Conservation (phyloP, 2,329 filamentous ascomycete genomes). For the Botrytis squamosa region DNA sequence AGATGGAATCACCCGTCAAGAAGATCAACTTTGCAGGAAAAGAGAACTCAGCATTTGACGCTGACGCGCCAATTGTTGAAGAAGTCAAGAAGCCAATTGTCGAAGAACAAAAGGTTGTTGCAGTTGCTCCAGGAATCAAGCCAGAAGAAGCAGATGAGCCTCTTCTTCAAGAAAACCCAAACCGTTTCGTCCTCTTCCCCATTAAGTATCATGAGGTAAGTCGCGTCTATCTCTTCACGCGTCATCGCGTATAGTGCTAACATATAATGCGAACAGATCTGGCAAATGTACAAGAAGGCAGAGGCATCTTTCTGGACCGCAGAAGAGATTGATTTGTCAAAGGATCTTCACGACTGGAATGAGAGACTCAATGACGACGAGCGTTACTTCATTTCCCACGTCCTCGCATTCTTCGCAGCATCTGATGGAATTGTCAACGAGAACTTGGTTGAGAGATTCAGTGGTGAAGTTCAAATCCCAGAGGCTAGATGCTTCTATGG, state of each 20-base stretch:
- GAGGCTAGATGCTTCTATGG: slow-evolving; percentile 99
- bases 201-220: slow-evolving; percentile 99
- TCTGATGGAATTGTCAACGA: slow-evolving; percentile 99
- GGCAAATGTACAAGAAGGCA: slow-evolving; percentile 99
- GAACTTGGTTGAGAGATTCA: slow-evolving; percentile 98
- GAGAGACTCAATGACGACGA: slow-evolving; percentile 96
- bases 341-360: slow-evolving; percentile 99
- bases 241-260: slow-evolving; percentile 67
- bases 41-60: slow-evolving; percentile 67
- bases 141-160: slow-evolving; percentile 79
- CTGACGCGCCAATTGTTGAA: slow-evolving; percentile 50
- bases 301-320: slow-evolving; percentile 99
- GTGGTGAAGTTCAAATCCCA: slow-evolving; percentile 91
- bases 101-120: slow-evolving; percentile 46
- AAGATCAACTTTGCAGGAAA: slow-evolving; percentile 85
- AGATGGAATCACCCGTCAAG: slow-evolving; percentile 91
- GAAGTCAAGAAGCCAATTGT: slow-evolving; percentile 57
- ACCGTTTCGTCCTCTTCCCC: slow-evolving; percentile 96
- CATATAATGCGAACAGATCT: slow-evolving; percentile 64
- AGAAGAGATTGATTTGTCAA: slow-evolving; percentile 98
- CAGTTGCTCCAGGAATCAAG: slow-evolving; percentile 55
- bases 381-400: slow-evolving; percentile 97
- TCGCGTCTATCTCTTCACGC: slow-evolving; percentile 42
- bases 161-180: slow-evolving; percentile 89
- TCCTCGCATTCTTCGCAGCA: slow-evolving; percentile 97